Evolutionary conservation across 768 basidiomycete species (phyloP), one percentile per base, ranked within the genome.

Genomic region (Favolaschia claudopus): DNA sequence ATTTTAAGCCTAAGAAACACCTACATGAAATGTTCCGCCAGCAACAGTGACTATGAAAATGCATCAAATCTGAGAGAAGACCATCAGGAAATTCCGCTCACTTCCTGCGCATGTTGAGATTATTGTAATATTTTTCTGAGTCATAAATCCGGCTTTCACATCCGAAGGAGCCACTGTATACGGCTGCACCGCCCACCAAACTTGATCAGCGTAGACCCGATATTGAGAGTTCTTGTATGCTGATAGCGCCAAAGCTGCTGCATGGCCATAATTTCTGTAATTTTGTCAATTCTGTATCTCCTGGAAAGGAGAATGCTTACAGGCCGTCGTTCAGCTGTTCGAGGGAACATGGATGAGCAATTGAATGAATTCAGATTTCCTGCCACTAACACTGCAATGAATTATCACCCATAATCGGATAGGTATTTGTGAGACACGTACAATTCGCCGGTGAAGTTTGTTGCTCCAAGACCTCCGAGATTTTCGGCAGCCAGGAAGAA

Each of bases 21-120:
- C 20, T 28, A 57, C 55, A n/a, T 31, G 39, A n/a, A 57, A 57
- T 57, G 45, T 37, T 5, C 55, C 55, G 39, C 55, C 55, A 49
- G 47, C 55, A 44, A 57, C 49, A 13, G 55, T 50, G 10, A 36
- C 34, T 36, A n/a, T 10, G n/a, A 10, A 36, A 10, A n/a, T n/a
- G n/a, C n/a, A n/a, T 36, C 34, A 36, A n/a, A 36, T 36, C 10
- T 36, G 34, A n/a, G 10, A 10, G 34, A 36, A 36, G 10, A 36
- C 34, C n/a, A n/a, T 36, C 34, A 10, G 12, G n/a, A 36, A 36
- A 36, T 10, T 36, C 34, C 34, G 34, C 10, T n/a, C 34, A 10
- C 34, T 10, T n/a, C 10, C 34, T 10, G n/a, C 34, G 34, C 34
- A 36, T 36, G 34, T 36, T 36, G 34, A 10, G 34, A 10, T 10